Percentiles rank a stretch among this genome's conserved stretches.
These are phyloP conservation scores for Orbilia quercus DNA, from an alignment of 2,329 filamentous ascomycete species.

Conservation along the genomic window DNA sequence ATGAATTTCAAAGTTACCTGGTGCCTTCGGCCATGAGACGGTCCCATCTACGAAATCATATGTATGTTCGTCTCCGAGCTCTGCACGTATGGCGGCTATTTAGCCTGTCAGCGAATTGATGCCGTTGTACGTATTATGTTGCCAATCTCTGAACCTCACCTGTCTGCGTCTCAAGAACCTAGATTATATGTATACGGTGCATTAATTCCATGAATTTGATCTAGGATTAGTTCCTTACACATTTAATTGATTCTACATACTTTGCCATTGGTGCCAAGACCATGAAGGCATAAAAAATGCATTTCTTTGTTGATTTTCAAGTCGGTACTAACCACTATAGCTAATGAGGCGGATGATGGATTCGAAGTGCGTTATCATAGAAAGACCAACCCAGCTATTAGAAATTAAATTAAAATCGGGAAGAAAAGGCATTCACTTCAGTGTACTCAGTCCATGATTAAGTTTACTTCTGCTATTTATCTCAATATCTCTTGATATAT, in stretches of 20 bases:
- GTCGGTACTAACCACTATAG: too few species aligned
- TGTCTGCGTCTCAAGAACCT: conserved; percentile 39
- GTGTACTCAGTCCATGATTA: too few species aligned
- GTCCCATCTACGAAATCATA: conserved; percentile 49
- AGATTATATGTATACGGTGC: neutral
- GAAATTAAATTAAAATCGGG: too few species aligned
- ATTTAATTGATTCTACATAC: conserved; percentile 7
- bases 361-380: too few species aligned
- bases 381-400: too few species aligned
- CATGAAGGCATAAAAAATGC: conserved; percentile 38
- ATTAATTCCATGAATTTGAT: too few species aligned
- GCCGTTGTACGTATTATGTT: too few species aligned
- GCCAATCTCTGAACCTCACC: conserved; percentile 5
- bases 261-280: conserved; percentile 28
- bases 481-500: too few species aligned
- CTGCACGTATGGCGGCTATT: conserved; percentile 31
- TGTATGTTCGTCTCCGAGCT: conserved; percentile 33
- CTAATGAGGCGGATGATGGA: too few species aligned
- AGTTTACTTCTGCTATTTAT: too few species aligned
- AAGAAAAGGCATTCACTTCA: too few species aligned
- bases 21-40: conserved; percentile 36
- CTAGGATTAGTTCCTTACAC: too few species aligned
- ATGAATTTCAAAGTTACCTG: neutral
- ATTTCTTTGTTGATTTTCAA: conserved; percentile 5
- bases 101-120: neutral